Conservation (phyloP, 1,284 basidiomycete genomes). For the Schizophyllum commune region DNA sequence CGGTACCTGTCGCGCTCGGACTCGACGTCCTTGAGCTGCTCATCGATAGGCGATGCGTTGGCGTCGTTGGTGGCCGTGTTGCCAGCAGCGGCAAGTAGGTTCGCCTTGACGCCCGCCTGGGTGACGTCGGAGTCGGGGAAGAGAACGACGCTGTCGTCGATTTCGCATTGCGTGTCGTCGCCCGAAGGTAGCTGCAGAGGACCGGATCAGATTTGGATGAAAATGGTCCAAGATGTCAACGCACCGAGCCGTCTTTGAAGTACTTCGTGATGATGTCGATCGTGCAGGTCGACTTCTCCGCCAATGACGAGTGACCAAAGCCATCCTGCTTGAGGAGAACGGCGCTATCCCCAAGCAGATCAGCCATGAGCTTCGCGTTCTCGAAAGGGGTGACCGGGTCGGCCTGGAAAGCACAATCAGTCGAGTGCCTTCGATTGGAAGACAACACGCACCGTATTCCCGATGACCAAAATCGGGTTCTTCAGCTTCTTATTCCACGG, state of each 20-base stretch:
- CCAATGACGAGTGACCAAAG: not conserved
- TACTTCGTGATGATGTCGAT: not conserved
- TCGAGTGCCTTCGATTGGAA: not conserved
- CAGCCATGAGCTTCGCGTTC: conserved; percentile 1
- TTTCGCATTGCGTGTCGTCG: not conserved
- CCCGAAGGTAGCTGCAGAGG: not conserved
- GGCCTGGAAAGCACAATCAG: not conserved
- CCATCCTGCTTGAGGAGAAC: conserved; percentile 1
- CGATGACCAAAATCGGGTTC: conserved; percentile 1
- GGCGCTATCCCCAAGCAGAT: conserved; percentile 1
- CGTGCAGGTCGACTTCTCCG: not conserved
- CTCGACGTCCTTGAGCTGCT: not conserved
- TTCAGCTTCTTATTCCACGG: not conserved
- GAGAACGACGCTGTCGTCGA: not conserved
- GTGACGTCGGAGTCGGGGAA: not conserved
- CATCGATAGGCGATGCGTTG: not conserved
- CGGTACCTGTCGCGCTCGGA: not conserved
- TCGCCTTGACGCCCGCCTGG: not conserved
- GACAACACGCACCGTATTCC: not conserved
- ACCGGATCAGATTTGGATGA: not conserved
- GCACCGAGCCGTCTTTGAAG: not conserved
- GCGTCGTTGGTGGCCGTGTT: not conserved
- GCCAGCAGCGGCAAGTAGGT: no score
- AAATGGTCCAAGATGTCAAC: not conserved
- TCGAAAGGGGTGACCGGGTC: conserved; percentile 1